These are phyloP conservation scores for Ceriops decandra DNA, from an alignment of 345 rosid genomes.

Conservation along the genomic window DNA sequence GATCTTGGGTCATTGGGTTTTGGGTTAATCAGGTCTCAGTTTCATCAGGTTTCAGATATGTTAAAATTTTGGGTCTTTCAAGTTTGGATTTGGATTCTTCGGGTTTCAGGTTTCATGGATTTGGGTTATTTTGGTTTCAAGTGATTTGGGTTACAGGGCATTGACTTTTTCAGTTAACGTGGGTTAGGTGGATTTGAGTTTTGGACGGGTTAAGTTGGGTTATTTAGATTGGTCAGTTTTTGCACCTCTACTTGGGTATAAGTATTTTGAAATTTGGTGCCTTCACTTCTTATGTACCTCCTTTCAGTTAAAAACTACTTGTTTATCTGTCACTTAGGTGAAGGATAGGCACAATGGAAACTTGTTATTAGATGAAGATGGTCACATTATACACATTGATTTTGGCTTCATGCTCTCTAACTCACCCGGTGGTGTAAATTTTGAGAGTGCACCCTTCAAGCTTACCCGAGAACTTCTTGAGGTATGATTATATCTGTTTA, in stretches of 20 bases:
- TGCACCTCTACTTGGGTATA: not conserved
- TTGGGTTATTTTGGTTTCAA: no score
- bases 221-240: no score
- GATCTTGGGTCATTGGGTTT: no score
- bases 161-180: no score
- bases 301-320: not conserved
- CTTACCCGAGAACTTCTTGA: constrained; percentile 99
- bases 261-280: not conserved
- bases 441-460: constrained; percentile 99
- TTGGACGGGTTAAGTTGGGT: no score
- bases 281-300: not conserved
- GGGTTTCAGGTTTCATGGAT: no score
- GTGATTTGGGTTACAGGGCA: no score
- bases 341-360: constrained; percentile 99
- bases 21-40: no score
- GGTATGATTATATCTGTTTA: constrained; percentile 31
- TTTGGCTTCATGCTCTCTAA: constrained; percentile 99
- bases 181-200: no score
- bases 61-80: no score
- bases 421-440: constrained; percentile 99
- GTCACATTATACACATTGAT: constrained; percentile 98
- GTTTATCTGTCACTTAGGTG: constrained; percentile 35
- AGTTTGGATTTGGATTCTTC: no score
- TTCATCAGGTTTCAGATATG: no score
- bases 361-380: constrained; percentile 91